These are phyloP conservation scores for Trichoderma sp. DNA, from an alignment of 2,329 filamentous ascomycete genomes.

Conservation along the genomic window DNA sequence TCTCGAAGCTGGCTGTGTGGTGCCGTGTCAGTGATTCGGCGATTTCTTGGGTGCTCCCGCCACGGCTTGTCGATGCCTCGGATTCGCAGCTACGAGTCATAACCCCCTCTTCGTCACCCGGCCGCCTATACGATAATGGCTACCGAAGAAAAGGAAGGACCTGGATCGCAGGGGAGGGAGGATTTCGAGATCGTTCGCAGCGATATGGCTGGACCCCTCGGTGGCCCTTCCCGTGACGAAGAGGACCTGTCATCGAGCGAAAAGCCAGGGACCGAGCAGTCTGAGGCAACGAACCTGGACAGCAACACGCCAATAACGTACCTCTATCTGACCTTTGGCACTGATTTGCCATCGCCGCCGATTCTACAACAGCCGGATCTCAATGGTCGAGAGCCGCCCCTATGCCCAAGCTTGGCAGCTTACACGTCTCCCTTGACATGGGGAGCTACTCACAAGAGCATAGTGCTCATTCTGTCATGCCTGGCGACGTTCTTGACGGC, in stretches of 20 bases:
- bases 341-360: conserved; percentile 40
- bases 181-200: conserved; percentile 7
- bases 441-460: conserved; percentile 67
- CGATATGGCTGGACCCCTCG: not conserved
- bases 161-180: not conserved
- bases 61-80: not conserved
- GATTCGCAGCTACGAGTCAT: not conserved
- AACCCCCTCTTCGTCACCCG: not conserved
- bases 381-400: conserved; percentile 48
- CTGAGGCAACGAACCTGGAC: conserved; percentile 17
- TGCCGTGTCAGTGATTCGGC: not conserved
- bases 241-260: not conserved
- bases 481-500: conserved; percentile 75
- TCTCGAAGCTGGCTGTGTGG: not conserved
- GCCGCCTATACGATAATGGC: not conserved
- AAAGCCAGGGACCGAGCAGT: not conserved
- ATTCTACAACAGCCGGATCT: conserved; percentile 29
- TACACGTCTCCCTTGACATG: conserved; percentile 75
- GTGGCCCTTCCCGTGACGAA: not conserved
- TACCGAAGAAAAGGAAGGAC: conserved; percentile 9
- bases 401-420: conserved; percentile 64
- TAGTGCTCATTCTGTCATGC: conserved; percentile 74
- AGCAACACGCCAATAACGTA: conserved; percentile 40
- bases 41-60: not conserved
- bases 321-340: conserved; percentile 48